Evolutionary conservation across 371 early-diverging fungal genomes (phyloP), one percentile per base, ranked within the genome.

Genomic region (Chytridium lagenaria): DNA sequence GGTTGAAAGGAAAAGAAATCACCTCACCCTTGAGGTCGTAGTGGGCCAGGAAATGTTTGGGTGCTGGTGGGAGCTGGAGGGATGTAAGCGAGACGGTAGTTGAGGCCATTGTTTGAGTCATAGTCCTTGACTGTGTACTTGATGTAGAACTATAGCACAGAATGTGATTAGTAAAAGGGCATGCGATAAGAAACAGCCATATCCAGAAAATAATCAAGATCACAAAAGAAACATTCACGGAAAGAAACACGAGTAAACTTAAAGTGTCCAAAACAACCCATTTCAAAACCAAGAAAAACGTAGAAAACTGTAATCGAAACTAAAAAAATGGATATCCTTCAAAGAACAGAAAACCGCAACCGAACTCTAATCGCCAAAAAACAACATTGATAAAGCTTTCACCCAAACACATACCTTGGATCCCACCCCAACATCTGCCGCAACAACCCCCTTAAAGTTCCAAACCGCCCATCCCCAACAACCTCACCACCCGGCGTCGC

Each of bases 21-120:
- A 26, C 5, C 55, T 52, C 26, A 52, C 55, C 55, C 12, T 26
- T 5, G 12, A 26, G 12, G n/a, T 52, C 7, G 55, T 52, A 7
- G 55, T 26, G 5, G 55, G 55, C 26, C 5, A 23, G 12, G 55
- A 12, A 19, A 44, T 44, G 55, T 52, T 7, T 7, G n/a, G 12
- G 19, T 19, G 44, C 12, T 7, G 55, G n/a, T 26, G 55, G 26
- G n/a, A 26, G 55, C 5, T 5, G 55, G 55, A 26, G 55, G 16
- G 26, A 52, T 52, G 55, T 52, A 52, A 23, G 55, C n/a, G n/a
- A 52, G 26, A 23, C n/a, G 55, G 55, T 52, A 52, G 55, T 52
- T 52, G 16, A 15, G 12, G 5, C 55, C 55, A 26, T 52, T 26
- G 26, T 52, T 52, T 7, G 5, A 15, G 26, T 52, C 55, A 22